Evolutionary conservation across 306 rosid species (phyloP).

Genomic region (Trichosanthes truncata): DNA sequence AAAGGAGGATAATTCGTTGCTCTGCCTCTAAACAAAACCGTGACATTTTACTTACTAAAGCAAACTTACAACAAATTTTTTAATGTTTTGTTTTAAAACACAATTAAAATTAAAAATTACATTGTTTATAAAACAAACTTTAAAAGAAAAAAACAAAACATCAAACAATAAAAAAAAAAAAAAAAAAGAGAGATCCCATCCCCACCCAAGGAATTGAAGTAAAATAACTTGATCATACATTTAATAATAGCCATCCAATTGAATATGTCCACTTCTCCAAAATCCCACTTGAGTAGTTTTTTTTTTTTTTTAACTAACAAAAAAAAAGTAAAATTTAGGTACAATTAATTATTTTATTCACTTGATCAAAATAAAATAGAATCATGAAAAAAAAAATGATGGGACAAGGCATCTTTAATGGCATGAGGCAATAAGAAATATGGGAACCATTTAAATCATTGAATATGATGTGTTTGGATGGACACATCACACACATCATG

Average conservation of each 20-base stretch:
- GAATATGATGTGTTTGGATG: constrained; percentile 11
- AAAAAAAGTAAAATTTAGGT: neutral
- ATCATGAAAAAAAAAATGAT: neutral
- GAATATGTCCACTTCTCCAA: neutral
- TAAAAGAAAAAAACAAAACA: no score
- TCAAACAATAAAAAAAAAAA: neutral
- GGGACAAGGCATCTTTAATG: neutral
- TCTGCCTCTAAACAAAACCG: no score
- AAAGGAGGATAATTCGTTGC: no score
- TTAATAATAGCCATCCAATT: neutral
- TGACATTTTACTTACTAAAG: no score
- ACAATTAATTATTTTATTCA: neutral
- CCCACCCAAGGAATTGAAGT: neutral
- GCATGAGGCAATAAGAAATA: neutral
- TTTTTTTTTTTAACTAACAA: neutral
- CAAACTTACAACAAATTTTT: no score
- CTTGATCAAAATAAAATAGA: neutral
- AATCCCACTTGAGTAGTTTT: neutral
- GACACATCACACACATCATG: neutral
- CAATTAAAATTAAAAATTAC: no score
- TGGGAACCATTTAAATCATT: neutral
- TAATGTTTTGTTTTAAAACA: no score
- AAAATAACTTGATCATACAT: neutral
- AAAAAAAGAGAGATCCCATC: neutral
- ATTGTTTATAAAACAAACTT: no score